Evolutionary conservation across 2,329 filamentous ascomycete genomes (phyloP).

Genomic region (Phaeosphaeria sp.): DNA sequence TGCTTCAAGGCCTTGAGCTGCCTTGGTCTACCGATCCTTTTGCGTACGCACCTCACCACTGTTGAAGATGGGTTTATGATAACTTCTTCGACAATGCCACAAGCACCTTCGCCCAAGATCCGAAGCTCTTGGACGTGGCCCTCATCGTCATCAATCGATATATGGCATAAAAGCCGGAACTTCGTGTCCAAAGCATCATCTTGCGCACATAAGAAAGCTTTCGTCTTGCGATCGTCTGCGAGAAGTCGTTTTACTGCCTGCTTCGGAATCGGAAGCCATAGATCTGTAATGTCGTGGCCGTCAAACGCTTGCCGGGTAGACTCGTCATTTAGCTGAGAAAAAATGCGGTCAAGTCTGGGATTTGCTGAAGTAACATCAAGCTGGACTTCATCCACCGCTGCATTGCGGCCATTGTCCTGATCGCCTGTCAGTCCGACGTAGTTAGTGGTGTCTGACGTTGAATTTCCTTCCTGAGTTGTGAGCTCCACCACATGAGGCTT

Average conservation of each 20-base stretch:
- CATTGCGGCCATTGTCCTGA: no score
- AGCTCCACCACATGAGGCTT: neutral
- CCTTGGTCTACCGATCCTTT: slow-evolving; percentile 13
- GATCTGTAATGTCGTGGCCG: slow-evolving; percentile 7
- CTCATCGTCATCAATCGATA: slow-evolving; percentile 14
- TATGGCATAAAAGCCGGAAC: neutral
- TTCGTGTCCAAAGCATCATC: neutral
- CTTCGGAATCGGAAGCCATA: slow-evolving; percentile 17
- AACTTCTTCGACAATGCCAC: slow-evolving; percentile 13
- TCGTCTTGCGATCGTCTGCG: neutral
- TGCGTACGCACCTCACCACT: slow-evolving; percentile 12
- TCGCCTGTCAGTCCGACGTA: neutral
- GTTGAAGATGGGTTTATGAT: neutral
- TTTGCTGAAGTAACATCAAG: neutral
- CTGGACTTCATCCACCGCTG: neutral
- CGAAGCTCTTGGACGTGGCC: slow-evolving; percentile 3
- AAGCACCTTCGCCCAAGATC: slow-evolving; percentile 14
- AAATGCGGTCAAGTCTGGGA: neutral
- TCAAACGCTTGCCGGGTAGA: neutral
- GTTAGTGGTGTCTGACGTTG: neutral
- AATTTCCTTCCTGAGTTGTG: neutral
- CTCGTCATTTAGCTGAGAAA: neutral
- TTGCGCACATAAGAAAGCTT: slow-evolving; percentile 3
- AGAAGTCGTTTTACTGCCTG: slow-evolving; percentile 12
- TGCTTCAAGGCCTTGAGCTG: slow-evolving; percentile 15